phyloP scores from a whole-genome alignment of 257 asterid species.

The Fraxinus pennsylvanica region DNA sequence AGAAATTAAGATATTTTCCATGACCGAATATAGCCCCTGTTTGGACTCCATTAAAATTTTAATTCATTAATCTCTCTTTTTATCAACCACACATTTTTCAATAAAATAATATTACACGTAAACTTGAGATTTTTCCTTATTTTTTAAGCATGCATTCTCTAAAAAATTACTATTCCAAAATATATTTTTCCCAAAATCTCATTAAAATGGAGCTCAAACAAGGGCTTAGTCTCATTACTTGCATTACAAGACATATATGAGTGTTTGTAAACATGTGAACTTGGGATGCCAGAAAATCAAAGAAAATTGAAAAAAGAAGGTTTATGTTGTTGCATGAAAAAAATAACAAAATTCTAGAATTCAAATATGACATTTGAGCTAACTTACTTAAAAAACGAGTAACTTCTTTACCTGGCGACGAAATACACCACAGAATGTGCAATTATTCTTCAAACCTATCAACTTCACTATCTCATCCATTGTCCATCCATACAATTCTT shows the following conservation, averaged over 20 bases:
- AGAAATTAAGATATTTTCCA: neutral
- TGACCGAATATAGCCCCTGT: neutral
- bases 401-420: slow-evolving; percentile 83
- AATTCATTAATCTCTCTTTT: too few species aligned
- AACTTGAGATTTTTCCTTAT: too few species aligned
- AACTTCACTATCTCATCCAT: slow-evolving; percentile 99
- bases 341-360: neutral
- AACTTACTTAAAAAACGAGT: neutral
- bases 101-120: too few species aligned
- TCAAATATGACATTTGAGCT: neutral
- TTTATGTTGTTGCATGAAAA: neutral
- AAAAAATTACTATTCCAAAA: too few species aligned
- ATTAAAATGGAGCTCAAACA: too few species aligned
- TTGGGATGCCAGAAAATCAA: neutral
- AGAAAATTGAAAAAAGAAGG: neutral
- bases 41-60: too few species aligned
- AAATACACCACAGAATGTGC: slow-evolving; percentile 98
- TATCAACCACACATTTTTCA: too few species aligned
- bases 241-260: slow-evolving; percentile 10
- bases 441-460: slow-evolving; percentile 92
- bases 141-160: too few species aligned
- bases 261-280: neutral
- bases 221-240: slow-evolving; percentile 19
- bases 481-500: slow-evolving; percentile 96
- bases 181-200: too few species aligned